Base-by-base conservation (phyloP, 2,329 filamentous ascomycete genomes). In the Ilyonectria destructans region DNA sequence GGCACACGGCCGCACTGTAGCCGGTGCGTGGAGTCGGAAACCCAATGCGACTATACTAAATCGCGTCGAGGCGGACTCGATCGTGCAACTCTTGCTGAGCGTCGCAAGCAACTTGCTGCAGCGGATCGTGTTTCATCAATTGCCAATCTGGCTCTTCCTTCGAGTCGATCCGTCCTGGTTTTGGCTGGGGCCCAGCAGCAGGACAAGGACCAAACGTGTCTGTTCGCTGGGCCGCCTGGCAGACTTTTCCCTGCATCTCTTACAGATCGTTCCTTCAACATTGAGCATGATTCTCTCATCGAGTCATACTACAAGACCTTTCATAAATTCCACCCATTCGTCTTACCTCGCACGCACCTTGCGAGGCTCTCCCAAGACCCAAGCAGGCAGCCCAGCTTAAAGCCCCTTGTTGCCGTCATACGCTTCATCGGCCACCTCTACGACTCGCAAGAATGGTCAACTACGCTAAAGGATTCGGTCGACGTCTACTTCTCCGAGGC, bases 41-140 rank as follows among this genome's bases (percentile, higher is more conserved):
- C 83, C 29, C 78, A 83, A 2, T 89, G 87, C 67, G 79, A 81
- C 23, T 89, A 88, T 74, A 81, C 86, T 54, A 84, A 85, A 69
- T 87, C 85, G 13, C 82, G 86, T 35, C 80, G 87, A 58, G 86
- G 86, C 4, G 85, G 77, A 65, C 80, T 73, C 58, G 82, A 73
- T 69, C 75, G 76, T 35, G 78, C 71, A 2, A 68, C 78, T 2
- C 62, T 79, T 19, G 69, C 74, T 1, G 76, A 71, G 5, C 72
- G 77, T 26, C 77, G 78, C 17, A 79, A 77, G 62, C 73, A 71
- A 7, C 63, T 75, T 40, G 73, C 75, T 2, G 71, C 71, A 23
- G 68, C 62, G 21, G 48, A 57, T 33, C 12, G 55, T 40, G 29
- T 35, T 40, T n/a, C 45, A 43, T 49, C 21, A 0, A 26, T n/a